Evolutionary conservation across 352 stramenopile species (phyloP).

Genomic region (Phytophthora hybrid): DNA sequence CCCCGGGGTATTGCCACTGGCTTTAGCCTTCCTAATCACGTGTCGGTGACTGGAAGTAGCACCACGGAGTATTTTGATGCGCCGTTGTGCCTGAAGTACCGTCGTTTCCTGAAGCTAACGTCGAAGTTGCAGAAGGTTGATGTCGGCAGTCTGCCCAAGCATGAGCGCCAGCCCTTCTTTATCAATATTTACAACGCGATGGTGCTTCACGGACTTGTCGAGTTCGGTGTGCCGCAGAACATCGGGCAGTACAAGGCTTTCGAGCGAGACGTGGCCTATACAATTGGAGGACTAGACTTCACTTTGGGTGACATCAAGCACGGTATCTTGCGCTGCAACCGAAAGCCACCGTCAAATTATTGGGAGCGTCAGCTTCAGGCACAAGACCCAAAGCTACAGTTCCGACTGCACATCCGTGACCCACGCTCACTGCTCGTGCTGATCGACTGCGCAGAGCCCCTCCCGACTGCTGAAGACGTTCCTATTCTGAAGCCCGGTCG

Average conservation of each 20-base stretch:
- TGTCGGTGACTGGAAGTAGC: constrained; percentile 21
- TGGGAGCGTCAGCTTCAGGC: constrained; percentile 87
- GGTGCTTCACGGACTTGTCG: constrained; percentile 87
- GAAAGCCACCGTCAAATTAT: constrained; percentile 88
- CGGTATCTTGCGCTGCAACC: constrained; percentile 89
- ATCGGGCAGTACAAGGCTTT: constrained; percentile 85
- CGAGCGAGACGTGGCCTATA: constrained; percentile 84
- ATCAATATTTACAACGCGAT: constrained; percentile 93
- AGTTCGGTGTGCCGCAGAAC: constrained; percentile 89
- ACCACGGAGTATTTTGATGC: constrained; percentile 61
- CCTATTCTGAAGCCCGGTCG: constrained; percentile 83
- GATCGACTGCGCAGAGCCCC: constrained; percentile 75
- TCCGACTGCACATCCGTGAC: constrained; percentile 88
- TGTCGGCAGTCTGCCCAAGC: constrained; percentile 77
- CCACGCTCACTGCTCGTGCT: constrained; percentile 84
- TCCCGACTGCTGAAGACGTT: constrained; percentile 69
- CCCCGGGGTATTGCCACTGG: constrained; percentile 76
- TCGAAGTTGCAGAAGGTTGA: constrained; percentile 76
- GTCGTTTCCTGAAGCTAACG: constrained; percentile 75
- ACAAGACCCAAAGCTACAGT: constrained; percentile 85
- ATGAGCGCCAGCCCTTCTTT: constrained; percentile 89
- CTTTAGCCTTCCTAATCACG: constrained; percentile 56
- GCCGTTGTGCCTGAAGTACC: constrained; percentile 69
- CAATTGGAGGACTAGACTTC: constrained; percentile 80
- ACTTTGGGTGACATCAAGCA: constrained; percentile 89